Conservation (phyloP, 2,329 filamentous ascomycete genomes). For the Pestalotiopsis fici region DNA sequence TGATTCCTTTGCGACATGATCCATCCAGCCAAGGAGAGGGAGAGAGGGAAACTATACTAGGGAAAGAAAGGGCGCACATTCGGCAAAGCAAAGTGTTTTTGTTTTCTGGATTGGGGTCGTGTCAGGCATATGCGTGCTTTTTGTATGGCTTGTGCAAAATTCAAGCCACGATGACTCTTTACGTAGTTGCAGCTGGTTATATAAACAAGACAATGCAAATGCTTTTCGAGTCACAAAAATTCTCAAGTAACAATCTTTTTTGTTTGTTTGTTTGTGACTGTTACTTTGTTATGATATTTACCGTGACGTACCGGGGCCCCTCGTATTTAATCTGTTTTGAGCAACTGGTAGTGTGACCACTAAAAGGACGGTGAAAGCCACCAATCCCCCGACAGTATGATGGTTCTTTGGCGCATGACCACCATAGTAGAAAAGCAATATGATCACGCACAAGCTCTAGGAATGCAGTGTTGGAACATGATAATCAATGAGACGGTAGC, state of each 20-base stretch:
- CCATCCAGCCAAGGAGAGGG: no score
- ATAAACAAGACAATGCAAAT: constrained; percentile 6
- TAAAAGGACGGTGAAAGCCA: neutral
- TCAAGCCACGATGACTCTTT: neutral
- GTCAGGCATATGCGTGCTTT: neutral
- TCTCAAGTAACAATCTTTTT: neutral
- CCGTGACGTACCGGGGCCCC: neutral
- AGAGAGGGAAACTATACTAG: no score
- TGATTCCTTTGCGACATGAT: neutral
- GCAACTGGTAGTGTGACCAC: neutral
- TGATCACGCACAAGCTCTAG: neutral
- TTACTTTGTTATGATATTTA: no score
- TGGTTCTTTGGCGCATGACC: neutral
- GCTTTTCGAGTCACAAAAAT: neutral
- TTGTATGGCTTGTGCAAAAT: neutral
- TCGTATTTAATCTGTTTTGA: neutral
- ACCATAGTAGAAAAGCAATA: neutral
- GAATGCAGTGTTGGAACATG: neutral
- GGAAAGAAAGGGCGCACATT: neutral
- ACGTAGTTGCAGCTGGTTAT: neutral
- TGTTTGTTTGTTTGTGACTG: neutral
- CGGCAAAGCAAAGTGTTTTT: neutral
- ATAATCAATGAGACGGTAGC: neutral
- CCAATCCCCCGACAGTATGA: neutral
- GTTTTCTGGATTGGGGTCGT: neutral